Base-by-base conservation (phyloP, 441 rosid species). In the Viola pubescens region DNA sequence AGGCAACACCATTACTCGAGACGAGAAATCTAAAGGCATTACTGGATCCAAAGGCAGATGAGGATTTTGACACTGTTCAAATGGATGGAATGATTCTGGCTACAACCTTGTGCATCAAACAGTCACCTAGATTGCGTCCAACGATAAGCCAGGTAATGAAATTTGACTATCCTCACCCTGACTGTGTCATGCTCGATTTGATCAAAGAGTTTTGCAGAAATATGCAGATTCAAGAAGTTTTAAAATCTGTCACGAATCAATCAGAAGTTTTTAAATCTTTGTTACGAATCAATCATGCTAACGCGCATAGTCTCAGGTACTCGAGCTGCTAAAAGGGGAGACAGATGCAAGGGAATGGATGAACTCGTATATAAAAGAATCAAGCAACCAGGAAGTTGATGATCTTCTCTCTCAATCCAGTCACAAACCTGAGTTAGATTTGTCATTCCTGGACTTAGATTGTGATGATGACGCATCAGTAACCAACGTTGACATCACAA, bases 1-100 rank as follows among this genome's bases (percentile, higher is more conserved):
- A 91, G 97, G 95, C 96, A 49, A 85, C 70, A 45, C 92, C 89
- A 5, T 66, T 81, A 13, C 62, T 88, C 19, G 89, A 84, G 51
- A 74, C 62, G 40, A 85, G 82, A 13, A 59, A 86, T 52, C 54
- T 77, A 42, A 76, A 76, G 66, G 77, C 72, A 42, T 66, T 91
- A 52, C 56, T 88, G 68, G 98, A 91, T 73, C 79, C 86, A 0
- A 77, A 65, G n/a, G 64, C 85, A 40, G 72, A 64, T 19, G 72
- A 66, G 26, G 70, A 55, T 6, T 64, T 81, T 7, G 67, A 85
- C 10, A 74, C 73, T 49, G 71, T 37, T 60, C 82, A 88, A 67
- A 62, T 86, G 80, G 82, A 69, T n/a, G 76, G 81, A 58, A 83
- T 80, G 84, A 77, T 82, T 76, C 79, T 83, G 52, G 89, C 96